A percentile compares a stretch with the other conserved stretches of the same genome.
These are phyloP conservation scores for Pulveroboletus sp. DNA, from an alignment of 768 basidiomycete species.

Conservation along the genomic window DNA sequence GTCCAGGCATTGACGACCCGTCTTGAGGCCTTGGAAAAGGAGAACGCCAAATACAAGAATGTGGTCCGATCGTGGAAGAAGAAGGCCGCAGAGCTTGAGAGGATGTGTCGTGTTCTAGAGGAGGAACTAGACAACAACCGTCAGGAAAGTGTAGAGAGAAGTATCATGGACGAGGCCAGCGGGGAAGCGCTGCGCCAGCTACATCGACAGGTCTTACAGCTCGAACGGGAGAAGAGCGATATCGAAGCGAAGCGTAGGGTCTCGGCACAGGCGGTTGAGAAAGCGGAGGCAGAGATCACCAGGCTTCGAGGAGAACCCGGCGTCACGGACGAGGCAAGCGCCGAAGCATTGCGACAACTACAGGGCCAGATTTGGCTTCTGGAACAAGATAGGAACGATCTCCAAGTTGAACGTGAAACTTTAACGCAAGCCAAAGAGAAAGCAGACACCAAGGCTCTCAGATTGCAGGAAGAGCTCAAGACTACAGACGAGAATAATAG, in stretches of 20 bases:
- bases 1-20: slow-evolving; percentile 56
- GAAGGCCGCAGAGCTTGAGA: slow-evolving; percentile 72
- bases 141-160: slow-evolving; percentile 74
- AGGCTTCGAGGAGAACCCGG: slow-evolving; percentile 63
- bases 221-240: slow-evolving; percentile 63
- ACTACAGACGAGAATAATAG: slow-evolving; percentile 40
- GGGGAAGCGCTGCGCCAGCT: slow-evolving; percentile 74
- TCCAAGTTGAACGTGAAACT: slow-evolving; percentile 43
- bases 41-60: slow-evolving; percentile 54
- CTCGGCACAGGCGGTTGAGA: slow-evolving; percentile 10
- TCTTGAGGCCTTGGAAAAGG: slow-evolving; percentile 52
- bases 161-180: slow-evolving; percentile 81
- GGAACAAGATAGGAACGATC: slow-evolving; percentile 55
- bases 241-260: slow-evolving; percentile 44
- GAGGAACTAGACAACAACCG: slow-evolving; percentile 86
- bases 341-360: slow-evolving; percentile 67
- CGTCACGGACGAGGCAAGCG: slow-evolving; percentile 64
- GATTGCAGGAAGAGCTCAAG: slow-evolving; percentile 23
- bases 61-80: slow-evolving; percentile 65
- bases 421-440: slow-evolving; percentile 23
- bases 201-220: slow-evolving; percentile 71
- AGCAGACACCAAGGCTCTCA: too few relatives aligned
- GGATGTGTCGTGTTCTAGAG: slow-evolving; percentile 60
- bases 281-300: slow-evolving; percentile 62
- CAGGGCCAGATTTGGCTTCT: slow-evolving; percentile 72